Percentiles rank a stretch among this genome's conserved stretches.
Evolutionary conservation across 805 yeast genomes (phyloP).

Genomic region (Teunomyces gatunensis): DNA sequence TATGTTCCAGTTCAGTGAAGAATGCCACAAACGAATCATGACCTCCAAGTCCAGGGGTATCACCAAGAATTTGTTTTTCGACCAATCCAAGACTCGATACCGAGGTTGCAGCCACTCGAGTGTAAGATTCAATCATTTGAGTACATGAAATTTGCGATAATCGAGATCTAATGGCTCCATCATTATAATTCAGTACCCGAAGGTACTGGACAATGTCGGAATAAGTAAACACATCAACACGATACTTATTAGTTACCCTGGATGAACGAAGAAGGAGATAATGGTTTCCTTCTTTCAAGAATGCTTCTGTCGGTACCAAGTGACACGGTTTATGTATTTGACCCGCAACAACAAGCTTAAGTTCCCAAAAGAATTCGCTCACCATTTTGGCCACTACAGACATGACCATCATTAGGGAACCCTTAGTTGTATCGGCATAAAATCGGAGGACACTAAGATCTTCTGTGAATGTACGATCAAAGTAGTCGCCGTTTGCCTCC

Average conservation of each 20-base stretch:
- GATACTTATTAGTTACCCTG: not conserved
- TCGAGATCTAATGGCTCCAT: not conserved
- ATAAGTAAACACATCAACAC: not conserved
- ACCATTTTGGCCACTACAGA: constrained; percentile 5
- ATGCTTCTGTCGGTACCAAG: not conserved
- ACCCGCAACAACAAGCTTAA: not conserved
- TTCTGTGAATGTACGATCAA: constrained; percentile 5
- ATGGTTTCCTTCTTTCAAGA: not conserved
- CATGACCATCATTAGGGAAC: constrained; percentile 7
- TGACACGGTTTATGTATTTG: not conserved
- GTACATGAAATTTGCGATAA: not conserved
- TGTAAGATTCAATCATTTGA: not conserved
- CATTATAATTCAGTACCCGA: not conserved
- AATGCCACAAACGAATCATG: not conserved
- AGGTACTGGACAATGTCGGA: not conserved
- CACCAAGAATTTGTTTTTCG: not conserved
- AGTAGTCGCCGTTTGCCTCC: not conserved
- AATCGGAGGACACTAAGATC: constrained; percentile 10
- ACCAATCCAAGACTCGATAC: not conserved
- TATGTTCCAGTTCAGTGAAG: not conserved
- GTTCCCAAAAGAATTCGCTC: constrained; percentile 1
- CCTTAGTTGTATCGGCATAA: constrained; percentile 8
- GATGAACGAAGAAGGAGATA: not conserved
- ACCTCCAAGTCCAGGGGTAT: not conserved
- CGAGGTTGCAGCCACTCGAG: not conserved